A percentile compares a stretch with the other conserved stretches of the same genome.
Evolutionary conservation across 768 basidiomycete species (phyloP).

Genomic region (Brasilioporus rufonigricans): DNA sequence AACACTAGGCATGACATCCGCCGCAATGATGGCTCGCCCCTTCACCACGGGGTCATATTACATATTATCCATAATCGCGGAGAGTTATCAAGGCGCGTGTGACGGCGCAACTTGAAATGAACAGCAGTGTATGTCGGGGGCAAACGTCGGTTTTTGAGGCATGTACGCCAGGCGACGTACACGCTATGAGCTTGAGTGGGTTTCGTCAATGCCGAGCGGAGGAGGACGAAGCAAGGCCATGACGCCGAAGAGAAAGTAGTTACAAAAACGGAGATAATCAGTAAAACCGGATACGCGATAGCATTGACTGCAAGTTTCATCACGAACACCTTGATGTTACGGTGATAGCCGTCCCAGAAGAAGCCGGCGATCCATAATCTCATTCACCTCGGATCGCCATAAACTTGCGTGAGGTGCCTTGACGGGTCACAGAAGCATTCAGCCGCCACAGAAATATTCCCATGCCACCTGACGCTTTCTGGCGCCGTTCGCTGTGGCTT

Average conservation of each 20-base stretch:
- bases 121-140: constrained; percentile 17
- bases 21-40: constrained; percentile 23
- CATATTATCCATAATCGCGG: constrained; percentile 26
- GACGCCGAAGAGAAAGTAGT: constrained; percentile 2
- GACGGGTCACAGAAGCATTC: not conserved
- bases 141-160: constrained; percentile 13
- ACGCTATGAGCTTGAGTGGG: constrained; percentile 18
- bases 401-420: not conserved
- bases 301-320: not conserved
- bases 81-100: constrained; percentile 21
- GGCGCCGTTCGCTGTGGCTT: constrained; percentile 4
- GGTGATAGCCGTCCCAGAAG: not conserved
- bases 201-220: constrained; percentile 16
- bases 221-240: constrained; percentile 24
- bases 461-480: not conserved
- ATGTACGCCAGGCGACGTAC: constrained; percentile 24
- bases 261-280: constrained; percentile 10
- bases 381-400: constrained; percentile 6
- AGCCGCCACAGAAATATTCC: not conserved
- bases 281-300: constrained; percentile 5
- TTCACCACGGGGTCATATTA: constrained; percentile 26
- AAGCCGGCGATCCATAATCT: not conserved
- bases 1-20: constrained; percentile 16
- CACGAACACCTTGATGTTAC: constrained; percentile 1
- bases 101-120: constrained; percentile 21